phyloP scores from a whole-genome alignment of 441 rosid genomes.

The Metrosideros polymorpha region DNA sequence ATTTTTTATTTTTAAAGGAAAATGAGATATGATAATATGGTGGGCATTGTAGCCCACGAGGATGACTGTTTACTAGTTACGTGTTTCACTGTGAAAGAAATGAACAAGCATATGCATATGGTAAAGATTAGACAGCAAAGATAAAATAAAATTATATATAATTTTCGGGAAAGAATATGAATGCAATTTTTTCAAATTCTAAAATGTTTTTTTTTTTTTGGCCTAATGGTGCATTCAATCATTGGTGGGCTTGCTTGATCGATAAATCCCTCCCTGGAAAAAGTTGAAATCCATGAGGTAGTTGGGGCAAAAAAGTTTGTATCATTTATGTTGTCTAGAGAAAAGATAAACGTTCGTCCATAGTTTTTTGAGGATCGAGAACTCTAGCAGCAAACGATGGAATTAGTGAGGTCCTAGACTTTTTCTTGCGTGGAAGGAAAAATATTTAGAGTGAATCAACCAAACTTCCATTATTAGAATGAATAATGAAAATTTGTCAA shows the following conservation, averaged over 20 bases:
- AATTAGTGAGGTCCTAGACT: neutral
- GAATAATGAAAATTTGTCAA: neutral
- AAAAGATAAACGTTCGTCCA: too few relatives aligned
- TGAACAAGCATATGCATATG: too few relatives aligned
- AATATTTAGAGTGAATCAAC: neutral
- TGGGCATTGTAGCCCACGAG: too few relatives aligned
- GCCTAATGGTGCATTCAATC: too few relatives aligned
- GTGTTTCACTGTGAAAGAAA: too few relatives aligned
- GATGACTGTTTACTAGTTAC: too few relatives aligned
- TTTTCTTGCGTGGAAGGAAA: neutral
- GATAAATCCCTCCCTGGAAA: neutral
- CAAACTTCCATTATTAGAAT: neutral
- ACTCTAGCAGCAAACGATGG: neutral
- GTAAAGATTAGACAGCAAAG: too few relatives aligned
- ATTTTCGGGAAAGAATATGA: too few relatives aligned
- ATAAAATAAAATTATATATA: too few relatives aligned
- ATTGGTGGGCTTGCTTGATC: neutral
- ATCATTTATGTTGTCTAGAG: accelerated
- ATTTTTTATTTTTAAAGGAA: too few relatives aligned
- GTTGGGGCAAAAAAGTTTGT: neutral
- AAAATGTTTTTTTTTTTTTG: too few relatives aligned
- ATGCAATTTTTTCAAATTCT: too few relatives aligned
- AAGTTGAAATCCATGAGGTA: neutral
- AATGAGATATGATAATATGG: neutral
- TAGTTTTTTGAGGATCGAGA: neutral